Evolutionary conservation across 2,329 filamentous ascomycete species (phyloP).

Genomic region (Daldinia eschscholtzii): DNA sequence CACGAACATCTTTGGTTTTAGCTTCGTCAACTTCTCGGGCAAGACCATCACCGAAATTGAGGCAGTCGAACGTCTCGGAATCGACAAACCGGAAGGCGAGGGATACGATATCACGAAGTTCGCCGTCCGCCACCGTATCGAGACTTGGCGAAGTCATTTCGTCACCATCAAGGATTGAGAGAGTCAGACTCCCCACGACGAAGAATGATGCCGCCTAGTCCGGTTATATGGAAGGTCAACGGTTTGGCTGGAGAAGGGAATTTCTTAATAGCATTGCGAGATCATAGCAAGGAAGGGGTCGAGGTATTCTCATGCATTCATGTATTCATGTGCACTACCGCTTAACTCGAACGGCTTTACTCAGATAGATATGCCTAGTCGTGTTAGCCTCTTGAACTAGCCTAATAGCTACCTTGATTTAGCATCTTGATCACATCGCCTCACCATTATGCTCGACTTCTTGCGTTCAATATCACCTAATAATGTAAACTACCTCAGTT

Average conservation of each 20-base stretch:
- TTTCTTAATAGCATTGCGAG: background rate
- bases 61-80: constrained; percentile 6
- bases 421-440: too few relatives aligned
- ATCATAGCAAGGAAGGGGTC: background rate
- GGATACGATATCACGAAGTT: background rate
- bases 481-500: too few relatives aligned
- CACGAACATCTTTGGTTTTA: constrained; percentile 26
- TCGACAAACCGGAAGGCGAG: background rate
- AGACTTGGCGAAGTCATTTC: background rate
- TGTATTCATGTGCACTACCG: background rate
- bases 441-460: too few relatives aligned
- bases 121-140: constrained; percentile 1
- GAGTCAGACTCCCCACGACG: background rate
- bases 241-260: background rate
- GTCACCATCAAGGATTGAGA: background rate
- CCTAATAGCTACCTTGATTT: too few relatives aligned
- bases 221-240: background rate
- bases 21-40: background rate
- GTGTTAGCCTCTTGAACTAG: too few relatives aligned
- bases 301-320: background rate
- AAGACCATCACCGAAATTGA: constrained; percentile 5
- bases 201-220: background rate
- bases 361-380: background rate
- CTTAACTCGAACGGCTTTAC: background rate
- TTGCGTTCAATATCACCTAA: too few relatives aligned